phyloP scores from a whole-genome alignment of 2,329 filamentous ascomycete species.

The Penicillium sclerotiorum region DNA sequence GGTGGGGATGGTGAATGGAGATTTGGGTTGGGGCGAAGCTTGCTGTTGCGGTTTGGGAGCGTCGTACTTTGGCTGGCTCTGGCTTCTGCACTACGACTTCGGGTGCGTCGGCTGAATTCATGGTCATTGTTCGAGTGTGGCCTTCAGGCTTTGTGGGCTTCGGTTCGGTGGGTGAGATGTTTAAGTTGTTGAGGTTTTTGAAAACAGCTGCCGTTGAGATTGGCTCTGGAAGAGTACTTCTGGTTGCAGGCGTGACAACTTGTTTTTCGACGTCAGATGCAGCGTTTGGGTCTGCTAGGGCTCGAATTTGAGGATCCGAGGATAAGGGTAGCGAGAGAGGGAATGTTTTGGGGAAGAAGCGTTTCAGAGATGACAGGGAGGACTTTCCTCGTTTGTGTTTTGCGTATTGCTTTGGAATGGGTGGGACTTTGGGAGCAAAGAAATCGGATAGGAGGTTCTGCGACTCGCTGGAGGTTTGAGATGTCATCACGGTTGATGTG shows the following conservation, averaged over 20 bases:
- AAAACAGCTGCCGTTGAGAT: not conserved
- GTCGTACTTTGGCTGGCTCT: conserved; percentile 27
- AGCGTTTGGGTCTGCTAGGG: conserved; percentile 32
- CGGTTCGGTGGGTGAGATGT: not conserved
- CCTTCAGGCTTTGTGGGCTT: conserved; percentile 7
- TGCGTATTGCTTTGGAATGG: conserved; percentile 18
- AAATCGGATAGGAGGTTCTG: conserved; percentile 25
- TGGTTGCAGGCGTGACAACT: conserved; percentile 12
- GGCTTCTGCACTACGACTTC: conserved; percentile 31
- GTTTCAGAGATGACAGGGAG: conserved; percentile 37
- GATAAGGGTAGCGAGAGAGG: conserved; percentile 34
- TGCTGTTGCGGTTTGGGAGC: conserved; percentile 26
- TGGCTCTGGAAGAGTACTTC: not conserved
- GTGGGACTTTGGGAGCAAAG: conserved; percentile 25
- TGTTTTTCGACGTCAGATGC: conserved; percentile 34
- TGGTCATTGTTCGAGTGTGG: conserved; percentile 31
- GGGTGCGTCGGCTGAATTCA: conserved; percentile 39
- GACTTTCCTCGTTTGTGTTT: conserved; percentile 36
- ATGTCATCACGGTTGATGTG: conserved; percentile 33
- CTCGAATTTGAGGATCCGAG: conserved; percentile 41
- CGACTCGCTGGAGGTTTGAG: conserved; percentile 24
- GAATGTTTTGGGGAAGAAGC: conserved; percentile 36
- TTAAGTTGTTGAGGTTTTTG: conserved; percentile 4
- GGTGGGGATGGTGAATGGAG: conserved; percentile 31
- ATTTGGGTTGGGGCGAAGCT: conserved; percentile 15